Evolutionary conservation across 2,329 filamentous ascomycete genomes (phyloP).

Genomic region (Fusarium keratoplasticum): DNA sequence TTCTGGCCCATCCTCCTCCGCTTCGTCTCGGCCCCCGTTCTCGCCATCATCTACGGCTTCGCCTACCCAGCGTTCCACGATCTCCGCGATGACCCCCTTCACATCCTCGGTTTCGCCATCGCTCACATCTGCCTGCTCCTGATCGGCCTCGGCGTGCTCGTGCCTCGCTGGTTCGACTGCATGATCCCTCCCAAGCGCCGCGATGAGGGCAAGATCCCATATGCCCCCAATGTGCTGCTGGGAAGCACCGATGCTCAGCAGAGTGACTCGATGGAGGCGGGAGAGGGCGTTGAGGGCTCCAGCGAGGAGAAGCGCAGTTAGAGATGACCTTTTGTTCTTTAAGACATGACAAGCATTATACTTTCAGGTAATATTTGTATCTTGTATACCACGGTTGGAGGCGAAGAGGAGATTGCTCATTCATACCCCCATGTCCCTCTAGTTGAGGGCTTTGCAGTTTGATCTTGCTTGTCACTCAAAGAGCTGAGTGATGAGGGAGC

Average conservation of each 20-base stretch:
- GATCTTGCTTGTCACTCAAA: not conserved
- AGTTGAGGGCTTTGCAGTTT: not conserved
- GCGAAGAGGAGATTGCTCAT: not conserved
- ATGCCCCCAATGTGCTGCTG: slow-evolving; percentile 41
- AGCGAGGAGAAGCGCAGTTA: slow-evolving; percentile 26
- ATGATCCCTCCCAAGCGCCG: slow-evolving; percentile 61
- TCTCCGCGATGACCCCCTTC: slow-evolving; percentile 61
- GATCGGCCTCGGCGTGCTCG: slow-evolving; percentile 60
- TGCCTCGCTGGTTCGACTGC: slow-evolving; percentile 65
- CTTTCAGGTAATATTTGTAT: not conserved
- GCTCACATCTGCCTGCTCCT: slow-evolving; percentile 60
- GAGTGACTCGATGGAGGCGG: slow-evolving; percentile 32
- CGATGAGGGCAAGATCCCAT: slow-evolving; percentile 55
- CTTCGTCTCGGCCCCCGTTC: slow-evolving; percentile 61
- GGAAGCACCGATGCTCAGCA: slow-evolving; percentile 22
- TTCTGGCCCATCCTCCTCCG: slow-evolving; percentile 64
- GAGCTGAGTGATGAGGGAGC: not conserved
- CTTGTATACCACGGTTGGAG: not conserved
- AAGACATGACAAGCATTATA: not conserved
- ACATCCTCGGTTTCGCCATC: slow-evolving; percentile 62
- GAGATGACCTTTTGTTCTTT: not conserved
- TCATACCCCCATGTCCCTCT: not conserved
- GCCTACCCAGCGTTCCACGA: slow-evolving; percentile 62
- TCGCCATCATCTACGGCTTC: slow-evolving; percentile 64
- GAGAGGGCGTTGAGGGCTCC: slow-evolving; percentile 1